These are phyloP conservation scores for Microsporum audouinii DNA, from an alignment of 2,329 filamentous ascomycete genomes.

Conservation along the genomic window DNA sequence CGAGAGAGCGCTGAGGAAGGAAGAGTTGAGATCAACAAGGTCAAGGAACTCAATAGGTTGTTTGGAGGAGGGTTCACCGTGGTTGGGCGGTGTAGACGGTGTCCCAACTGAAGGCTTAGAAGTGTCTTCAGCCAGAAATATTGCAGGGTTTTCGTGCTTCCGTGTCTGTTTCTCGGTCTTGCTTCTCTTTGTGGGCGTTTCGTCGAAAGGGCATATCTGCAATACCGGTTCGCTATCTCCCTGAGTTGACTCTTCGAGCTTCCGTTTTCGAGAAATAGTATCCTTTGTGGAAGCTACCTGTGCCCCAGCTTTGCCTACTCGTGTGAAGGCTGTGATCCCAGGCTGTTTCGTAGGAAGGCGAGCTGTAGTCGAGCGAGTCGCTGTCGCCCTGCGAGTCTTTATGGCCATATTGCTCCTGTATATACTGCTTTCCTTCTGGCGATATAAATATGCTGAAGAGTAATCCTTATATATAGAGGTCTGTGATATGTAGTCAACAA, in stretches of 20 bases:
- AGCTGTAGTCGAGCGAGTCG: slow-evolving; percentile 12
- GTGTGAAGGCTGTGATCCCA: slow-evolving; percentile 37
- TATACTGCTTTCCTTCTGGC: background rate
- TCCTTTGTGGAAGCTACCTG: slow-evolving; percentile 17
- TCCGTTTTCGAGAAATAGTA: slow-evolving; percentile 30
- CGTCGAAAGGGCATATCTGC: background rate
- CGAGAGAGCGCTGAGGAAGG: slow-evolving; percentile 57
- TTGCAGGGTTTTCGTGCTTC: background rate
- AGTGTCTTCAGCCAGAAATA: background rate
- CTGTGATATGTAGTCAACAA: background rate
- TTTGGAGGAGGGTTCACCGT: background rate
- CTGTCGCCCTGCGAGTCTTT: background rate
- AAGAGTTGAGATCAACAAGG: slow-evolving; percentile 51
- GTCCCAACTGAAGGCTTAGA: slow-evolving; percentile 8
- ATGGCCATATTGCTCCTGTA: slow-evolving; percentile 5
- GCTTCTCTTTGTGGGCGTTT: background rate
- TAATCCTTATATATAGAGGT: background rate
- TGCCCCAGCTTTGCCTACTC: slow-evolving; percentile 33
- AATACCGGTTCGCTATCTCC: background rate
- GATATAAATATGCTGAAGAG: background rate
- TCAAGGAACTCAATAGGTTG: slow-evolving; percentile 33
- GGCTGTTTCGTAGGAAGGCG: slow-evolving; percentile 25
- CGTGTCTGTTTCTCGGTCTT: background rate
- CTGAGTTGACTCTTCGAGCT: slow-evolving; percentile 19
- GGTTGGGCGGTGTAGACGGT: slow-evolving; percentile 31